Percentiles rank a stretch among this genome's conserved stretches.
Evolutionary conservation across 2,329 filamentous ascomycete genomes (phyloP).

Genomic region (Cladobotryum protrusum): DNA sequence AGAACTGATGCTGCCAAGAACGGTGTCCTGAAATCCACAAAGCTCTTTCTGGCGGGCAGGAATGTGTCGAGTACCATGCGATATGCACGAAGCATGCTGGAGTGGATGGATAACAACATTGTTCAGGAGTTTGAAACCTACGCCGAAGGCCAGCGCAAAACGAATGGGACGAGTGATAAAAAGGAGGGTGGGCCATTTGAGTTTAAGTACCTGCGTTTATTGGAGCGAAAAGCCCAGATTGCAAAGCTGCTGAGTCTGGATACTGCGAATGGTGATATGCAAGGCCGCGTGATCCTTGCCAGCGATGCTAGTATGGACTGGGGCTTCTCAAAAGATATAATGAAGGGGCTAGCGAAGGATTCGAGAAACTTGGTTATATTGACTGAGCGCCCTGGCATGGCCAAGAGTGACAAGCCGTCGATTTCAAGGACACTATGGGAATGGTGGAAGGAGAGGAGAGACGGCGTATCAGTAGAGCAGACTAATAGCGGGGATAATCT

Average conservation of each 20-base stretch:
- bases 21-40: conserved; percentile 46
- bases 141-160: conserved; percentile 45
- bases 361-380: conserved; percentile 78
- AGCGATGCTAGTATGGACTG: conserved; percentile 88
- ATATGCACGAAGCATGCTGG: conserved; percentile 89
- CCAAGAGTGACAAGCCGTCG: conserved; percentile 39
- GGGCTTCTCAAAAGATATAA: conserved; percentile 82
- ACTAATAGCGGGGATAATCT: conserved; percentile 49
- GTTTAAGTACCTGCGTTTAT: conserved; percentile 74
- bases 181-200: conserved; percentile 73
- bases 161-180: conserved; percentile 42
- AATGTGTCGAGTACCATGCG: conserved; percentile 85
- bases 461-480: conserved; percentile 56
- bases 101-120: conserved; percentile 98
- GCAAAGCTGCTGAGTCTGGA: conserved; percentile 56
- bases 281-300: conserved; percentile 74
- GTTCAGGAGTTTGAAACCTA: conserved; percentile 83
- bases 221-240: conserved; percentile 78
- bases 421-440: conserved; percentile 74
- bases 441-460: conserved; percentile 64
- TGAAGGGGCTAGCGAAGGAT: conserved; percentile 69
- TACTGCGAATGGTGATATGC: conserved; percentile 34
- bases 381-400: conserved; percentile 62
- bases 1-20: conserved; percentile 54
- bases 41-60: conserved; percentile 76